These are phyloP conservation scores for Cutaneotrichosporon sp. DNA, from an alignment of 1,284 basidiomycete genomes.

Conservation along the genomic window DNA sequence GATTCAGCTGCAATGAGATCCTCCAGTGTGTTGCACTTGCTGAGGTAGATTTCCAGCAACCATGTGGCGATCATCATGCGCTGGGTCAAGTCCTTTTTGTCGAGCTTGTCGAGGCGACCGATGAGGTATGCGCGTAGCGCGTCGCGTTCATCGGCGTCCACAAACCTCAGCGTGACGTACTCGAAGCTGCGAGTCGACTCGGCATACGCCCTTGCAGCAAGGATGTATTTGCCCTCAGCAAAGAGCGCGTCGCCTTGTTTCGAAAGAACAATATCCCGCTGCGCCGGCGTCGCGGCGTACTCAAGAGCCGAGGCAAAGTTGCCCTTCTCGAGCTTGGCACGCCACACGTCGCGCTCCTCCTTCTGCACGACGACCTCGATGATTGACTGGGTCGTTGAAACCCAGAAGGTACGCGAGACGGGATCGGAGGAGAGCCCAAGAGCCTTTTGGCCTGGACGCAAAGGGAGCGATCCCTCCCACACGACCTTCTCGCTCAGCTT, in stretches of 20 bases:
- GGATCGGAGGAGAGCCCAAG: slow-evolving; percentile 74
- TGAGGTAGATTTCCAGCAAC: slow-evolving; percentile 95
- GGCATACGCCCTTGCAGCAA: slow-evolving; percentile 86
- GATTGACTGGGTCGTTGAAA: slow-evolving; percentile 83
- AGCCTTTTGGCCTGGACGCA: slow-evolving; percentile 63
- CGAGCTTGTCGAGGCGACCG: slow-evolving; percentile 75
- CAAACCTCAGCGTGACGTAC: slow-evolving; percentile 83
- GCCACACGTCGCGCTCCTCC: slow-evolving; percentile 94
- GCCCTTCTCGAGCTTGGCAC: slow-evolving; percentile 73
- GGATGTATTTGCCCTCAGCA: slow-evolving; percentile 73
- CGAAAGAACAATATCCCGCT: slow-evolving; percentile 77
- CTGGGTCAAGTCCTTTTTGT: slow-evolving; percentile 81
- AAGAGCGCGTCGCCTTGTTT: slow-evolving; percentile 84
- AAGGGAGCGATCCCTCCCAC: slow-evolving; percentile 75
- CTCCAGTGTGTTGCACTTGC: slow-evolving; percentile 93
- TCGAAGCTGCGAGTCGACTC: slow-evolving; percentile 85
- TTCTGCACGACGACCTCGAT: slow-evolving; percentile 83
- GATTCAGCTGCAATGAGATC: slow-evolving; percentile 68
- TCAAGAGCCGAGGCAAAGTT: slow-evolving; percentile 72
- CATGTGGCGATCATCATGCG: slow-evolving; percentile 98
- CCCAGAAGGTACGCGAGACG: slow-evolving; percentile 86
- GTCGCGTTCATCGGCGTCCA: slow-evolving; percentile 88
- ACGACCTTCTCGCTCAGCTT: slow-evolving; percentile 74
- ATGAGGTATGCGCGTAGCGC: slow-evolving; percentile 86
- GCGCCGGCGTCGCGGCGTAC: slow-evolving; percentile 74